Percentiles rank a stretch among this genome's conserved stretches.
Conservation (phyloP, 2,329 filamentous ascomycete species). For the Zasmidium citrigriseum region DNA sequence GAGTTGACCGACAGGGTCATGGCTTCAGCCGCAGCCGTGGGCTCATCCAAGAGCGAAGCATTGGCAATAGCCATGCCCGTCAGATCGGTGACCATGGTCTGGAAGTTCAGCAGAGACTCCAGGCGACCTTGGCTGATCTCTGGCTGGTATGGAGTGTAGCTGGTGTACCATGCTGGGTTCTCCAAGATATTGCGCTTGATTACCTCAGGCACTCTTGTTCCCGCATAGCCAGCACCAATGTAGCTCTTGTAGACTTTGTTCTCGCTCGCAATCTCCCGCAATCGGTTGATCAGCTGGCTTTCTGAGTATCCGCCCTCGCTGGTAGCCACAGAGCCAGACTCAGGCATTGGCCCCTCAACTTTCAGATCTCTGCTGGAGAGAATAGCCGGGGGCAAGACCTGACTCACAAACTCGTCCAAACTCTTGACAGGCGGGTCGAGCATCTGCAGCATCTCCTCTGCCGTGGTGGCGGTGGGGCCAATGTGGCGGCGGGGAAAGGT, state of each 20-base stretch:
- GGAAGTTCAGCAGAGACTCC: constrained; percentile 91
- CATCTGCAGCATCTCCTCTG: constrained; percentile 75
- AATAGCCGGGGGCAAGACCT: constrained; percentile 81
- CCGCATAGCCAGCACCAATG: constrained; percentile 87
- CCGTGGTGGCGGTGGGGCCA: constrained; percentile 71
- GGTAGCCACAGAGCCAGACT: constrained; percentile 40
- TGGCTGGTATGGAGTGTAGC: constrained; percentile 95
- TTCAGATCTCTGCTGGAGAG: constrained; percentile 66
- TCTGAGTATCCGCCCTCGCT: constrained; percentile 56
- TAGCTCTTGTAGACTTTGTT: constrained; percentile 68
- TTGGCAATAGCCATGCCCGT: constrained; percentile 87
- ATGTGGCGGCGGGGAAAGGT: constrained; percentile 83
- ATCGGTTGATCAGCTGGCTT: constrained; percentile 56
- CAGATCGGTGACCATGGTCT: constrained; percentile 87
- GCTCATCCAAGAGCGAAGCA: constrained; percentile 86
- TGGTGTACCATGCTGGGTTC: constrained; percentile 95
- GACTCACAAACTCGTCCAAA: constrained; percentile 78
- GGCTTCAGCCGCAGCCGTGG: constrained; percentile 89
- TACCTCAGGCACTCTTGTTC: constrained; percentile 81
- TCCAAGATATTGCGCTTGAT: constrained; percentile 92
- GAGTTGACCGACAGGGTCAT: constrained; percentile 89
- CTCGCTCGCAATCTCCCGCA: constrained; percentile 58
- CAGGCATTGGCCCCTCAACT: constrained; percentile 52
- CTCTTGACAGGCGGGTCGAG: constrained; percentile 72
- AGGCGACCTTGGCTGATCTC: constrained; percentile 95